Evolutionary conservation across 257 asterid species (phyloP).

Genomic region (Forsythia viridissima): DNA sequence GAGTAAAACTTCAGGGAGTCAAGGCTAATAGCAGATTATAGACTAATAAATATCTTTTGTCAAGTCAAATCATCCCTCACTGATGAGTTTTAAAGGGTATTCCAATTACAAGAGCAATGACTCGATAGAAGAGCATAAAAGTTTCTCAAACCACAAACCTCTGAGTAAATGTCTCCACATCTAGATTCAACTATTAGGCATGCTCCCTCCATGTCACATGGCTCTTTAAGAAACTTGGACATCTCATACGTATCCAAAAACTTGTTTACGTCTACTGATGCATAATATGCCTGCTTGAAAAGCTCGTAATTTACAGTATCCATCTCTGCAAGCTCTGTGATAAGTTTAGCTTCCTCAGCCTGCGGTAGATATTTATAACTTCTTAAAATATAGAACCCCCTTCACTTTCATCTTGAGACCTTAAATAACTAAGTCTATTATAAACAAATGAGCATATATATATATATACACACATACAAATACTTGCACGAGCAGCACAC

Average conservation of each 20-base stretch:
- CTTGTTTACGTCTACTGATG: slow-evolving; percentile 65
- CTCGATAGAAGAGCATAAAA: neutral
- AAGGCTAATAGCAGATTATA: neutral
- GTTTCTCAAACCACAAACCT: slow-evolving; percentile 39
- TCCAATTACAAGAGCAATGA: slow-evolving; percentile 3
- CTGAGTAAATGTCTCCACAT: slow-evolving; percentile 45
- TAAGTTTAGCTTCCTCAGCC: slow-evolving; percentile 92
- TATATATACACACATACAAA: no score
- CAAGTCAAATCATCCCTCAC: neutral
- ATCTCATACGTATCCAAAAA: slow-evolving; percentile 65
- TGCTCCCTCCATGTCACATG: slow-evolving; percentile 81
- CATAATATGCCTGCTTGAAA: slow-evolving; percentile 73
- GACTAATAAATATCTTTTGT: neutral
- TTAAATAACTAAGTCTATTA: neutral
- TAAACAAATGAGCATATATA: neutral
- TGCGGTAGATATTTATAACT: slow-evolving; percentile 31
- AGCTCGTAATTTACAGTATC: slow-evolving; percentile 66
- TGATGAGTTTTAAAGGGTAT: neutral
- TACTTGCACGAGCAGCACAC: neutral
- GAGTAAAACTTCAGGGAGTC: neutral
- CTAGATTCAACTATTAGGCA: slow-evolving; percentile 67
- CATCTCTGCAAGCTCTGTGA: slow-evolving; percentile 74
- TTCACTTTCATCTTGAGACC: neutral
- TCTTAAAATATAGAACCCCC: slow-evolving; percentile 12
- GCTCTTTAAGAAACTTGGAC: slow-evolving; percentile 72